Percentiles rank a stretch among this genome's conserved stretches.
These are phyloP conservation scores for Claviceps pusilla DNA, from an alignment of 2,329 filamentous ascomycete genomes.

Conservation along the genomic window DNA sequence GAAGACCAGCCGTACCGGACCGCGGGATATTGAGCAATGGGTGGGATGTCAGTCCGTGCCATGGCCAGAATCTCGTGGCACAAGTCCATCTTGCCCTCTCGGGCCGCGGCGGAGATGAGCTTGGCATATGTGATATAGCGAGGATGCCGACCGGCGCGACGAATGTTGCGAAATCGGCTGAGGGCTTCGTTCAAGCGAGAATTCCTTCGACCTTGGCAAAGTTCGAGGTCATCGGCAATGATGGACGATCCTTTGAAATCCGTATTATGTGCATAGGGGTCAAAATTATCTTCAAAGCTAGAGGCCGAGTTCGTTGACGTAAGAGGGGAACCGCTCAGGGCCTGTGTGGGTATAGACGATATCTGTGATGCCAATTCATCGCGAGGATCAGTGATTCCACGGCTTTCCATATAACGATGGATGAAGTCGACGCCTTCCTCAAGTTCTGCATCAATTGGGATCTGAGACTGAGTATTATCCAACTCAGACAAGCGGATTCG, in stretches of 20 bases:
- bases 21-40: conserved; percentile 67
- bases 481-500: conserved; percentile 53
- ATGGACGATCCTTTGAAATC: conserved; percentile 87
- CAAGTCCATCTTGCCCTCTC: conserved; percentile 65
- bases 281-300: conserved; percentile 66
- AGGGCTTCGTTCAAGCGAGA: conserved; percentile 68
- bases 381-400: conserved; percentile 40
- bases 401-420: conserved; percentile 40
- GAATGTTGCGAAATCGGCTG: conserved; percentile 78
- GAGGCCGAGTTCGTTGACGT: conserved; percentile 41
- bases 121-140: conserved; percentile 96
- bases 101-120: conserved; percentile 78
- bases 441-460: conserved; percentile 59
- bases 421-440: conserved; percentile 71
- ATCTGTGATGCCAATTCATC: conserved; percentile 33
- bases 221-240: conserved; percentile 82
- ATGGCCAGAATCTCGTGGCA: conserved; percentile 79
- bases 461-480: conserved; percentile 20
- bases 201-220: conserved; percentile 55
- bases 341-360: conserved; percentile 28
- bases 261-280: conserved; percentile 79
- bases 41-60: conserved; percentile 77
- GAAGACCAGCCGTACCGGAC: conserved; percentile 94
- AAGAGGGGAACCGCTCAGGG: conserved; percentile 31
- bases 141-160: conserved; percentile 77